Conservation (phyloP, 345 rosid species). For the Limnanthes douglasii region DNA sequence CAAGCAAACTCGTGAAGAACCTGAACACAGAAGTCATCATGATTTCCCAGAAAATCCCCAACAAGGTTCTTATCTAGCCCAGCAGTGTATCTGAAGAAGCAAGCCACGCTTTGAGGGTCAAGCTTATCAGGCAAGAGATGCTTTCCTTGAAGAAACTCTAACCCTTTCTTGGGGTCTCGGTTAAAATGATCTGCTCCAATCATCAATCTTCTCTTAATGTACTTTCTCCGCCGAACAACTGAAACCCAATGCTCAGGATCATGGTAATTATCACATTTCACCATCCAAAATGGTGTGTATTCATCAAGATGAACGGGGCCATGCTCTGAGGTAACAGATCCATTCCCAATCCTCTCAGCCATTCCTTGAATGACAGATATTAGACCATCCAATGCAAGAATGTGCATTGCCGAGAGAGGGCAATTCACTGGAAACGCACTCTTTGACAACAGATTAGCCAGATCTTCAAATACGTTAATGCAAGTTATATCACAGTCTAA, state of each 20-base stretch:
- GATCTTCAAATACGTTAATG: constrained; percentile 94
- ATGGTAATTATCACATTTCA: constrained; percentile 69
- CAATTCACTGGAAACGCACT: constrained; percentile 98
- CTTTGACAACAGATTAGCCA: constrained; percentile 82
- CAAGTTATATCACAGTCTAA: constrained; percentile 98
- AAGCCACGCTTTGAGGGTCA: constrained; percentile 99
- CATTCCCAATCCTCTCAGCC: constrained; percentile 95
- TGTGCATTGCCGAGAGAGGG: constrained; percentile 93
- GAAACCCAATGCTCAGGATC: constrained; percentile 90
- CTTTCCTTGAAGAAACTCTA: constrained; percentile 96
- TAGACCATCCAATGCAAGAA: constrained; percentile 92
- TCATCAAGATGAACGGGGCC: constrained; percentile 66
- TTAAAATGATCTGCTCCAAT: constrained; percentile 99
- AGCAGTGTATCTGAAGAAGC: constrained; percentile 93
- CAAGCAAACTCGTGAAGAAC: constrained; percentile 99
- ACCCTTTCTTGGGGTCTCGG: constrained; percentile 97
- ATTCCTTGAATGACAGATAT: constrained; percentile 96
- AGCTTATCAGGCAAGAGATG: constrained; percentile 98
- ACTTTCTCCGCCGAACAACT: constrained; percentile 80
- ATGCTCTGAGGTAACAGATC: constrained; percentile 45
- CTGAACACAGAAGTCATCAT: constrained; percentile 95
- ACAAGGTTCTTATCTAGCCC: constrained; percentile 98
- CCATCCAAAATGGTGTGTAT: constrained; percentile 97
- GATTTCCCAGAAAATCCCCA: constrained; percentile 97
- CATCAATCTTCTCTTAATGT: constrained; percentile 93